Conservation (phyloP, 1,139 yeast species). For the Kluyveromyces sp. region DNA sequence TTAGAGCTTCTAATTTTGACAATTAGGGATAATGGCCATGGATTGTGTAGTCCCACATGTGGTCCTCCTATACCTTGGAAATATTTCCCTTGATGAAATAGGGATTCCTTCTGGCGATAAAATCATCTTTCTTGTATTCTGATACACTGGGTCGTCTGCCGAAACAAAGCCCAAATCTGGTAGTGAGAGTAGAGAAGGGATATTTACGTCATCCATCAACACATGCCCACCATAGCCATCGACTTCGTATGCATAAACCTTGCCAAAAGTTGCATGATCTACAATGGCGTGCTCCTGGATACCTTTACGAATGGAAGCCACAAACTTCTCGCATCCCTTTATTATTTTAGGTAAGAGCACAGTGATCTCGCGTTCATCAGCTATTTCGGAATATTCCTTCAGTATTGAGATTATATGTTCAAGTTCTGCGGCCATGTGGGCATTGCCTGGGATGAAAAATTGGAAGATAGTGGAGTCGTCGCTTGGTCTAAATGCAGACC, state of each 20-base stretch:
- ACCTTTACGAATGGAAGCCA: slow-evolving; percentile 44
- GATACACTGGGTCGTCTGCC: slow-evolving; percentile 50
- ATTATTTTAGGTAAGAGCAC: not conserved
- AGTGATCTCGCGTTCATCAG: slow-evolving; percentile 7
- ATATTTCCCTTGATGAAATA: slow-evolving; percentile 54
- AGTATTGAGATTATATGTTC: slow-evolving; percentile 19
- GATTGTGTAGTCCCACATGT: slow-evolving; percentile 69
- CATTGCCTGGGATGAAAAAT: slow-evolving; percentile 80
- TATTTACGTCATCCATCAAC: slow-evolving; percentile 86
- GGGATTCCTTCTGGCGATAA: slow-evolving; percentile 62
- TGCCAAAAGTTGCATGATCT: slow-evolving; percentile 61
- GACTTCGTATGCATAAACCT: slow-evolving; percentile 79
- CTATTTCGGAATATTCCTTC: slow-evolving; percentile 4
- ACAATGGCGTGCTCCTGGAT: slow-evolving; percentile 57
- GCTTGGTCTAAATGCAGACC: slow-evolving; percentile 88
- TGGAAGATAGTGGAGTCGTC: slow-evolving; percentile 83
- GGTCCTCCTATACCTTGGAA: slow-evolving; percentile 88
- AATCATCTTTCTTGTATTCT: slow-evolving; percentile 73
- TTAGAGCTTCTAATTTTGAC: slow-evolving; percentile 67
- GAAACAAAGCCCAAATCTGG: slow-evolving; percentile 70
- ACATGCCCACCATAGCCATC: slow-evolving; percentile 76
- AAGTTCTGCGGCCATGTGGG: slow-evolving; percentile 60
- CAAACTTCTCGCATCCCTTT: slow-evolving; percentile 31
- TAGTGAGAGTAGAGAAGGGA: slow-evolving; percentile 72
- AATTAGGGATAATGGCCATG: slow-evolving; percentile 87